phyloP scores from a whole-genome alignment of 768 basidiomycete genomes.

The Kockovaella imperatae region DNA sequence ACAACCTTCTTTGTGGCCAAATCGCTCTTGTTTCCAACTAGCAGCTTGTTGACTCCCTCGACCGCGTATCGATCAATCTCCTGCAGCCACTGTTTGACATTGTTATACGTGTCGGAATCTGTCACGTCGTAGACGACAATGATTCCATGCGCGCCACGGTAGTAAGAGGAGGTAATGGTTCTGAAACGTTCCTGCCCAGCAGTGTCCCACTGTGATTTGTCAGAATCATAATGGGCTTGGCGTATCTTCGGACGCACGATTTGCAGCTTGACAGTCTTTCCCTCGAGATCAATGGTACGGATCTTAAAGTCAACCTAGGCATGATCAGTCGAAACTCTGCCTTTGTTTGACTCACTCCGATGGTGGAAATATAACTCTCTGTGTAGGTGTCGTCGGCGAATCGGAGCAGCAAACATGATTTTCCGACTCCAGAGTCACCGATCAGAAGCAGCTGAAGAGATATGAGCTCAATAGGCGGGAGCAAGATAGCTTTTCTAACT shows the following conservation, averaged over 20 bases:
- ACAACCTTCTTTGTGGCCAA: constrained; percentile 79
- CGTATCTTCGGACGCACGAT: constrained; percentile 59
- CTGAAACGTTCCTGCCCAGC: constrained; percentile 95
- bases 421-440: constrained; percentile 96
- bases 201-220: constrained; percentile 93
- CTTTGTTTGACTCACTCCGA: constrained; percentile 80
- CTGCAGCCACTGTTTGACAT: constrained; percentile 95
- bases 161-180: constrained; percentile 98
- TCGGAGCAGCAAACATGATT: constrained; percentile 58
- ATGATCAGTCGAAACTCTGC: constrained; percentile 46
- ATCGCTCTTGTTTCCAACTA: constrained; percentile 98
- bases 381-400: constrained; percentile 99
- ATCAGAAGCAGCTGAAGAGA: constrained; percentile 72
- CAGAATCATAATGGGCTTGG: constrained; percentile 3
- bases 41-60: constrained; percentile 97
- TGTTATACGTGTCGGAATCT: constrained; percentile 34
- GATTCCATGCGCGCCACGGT: constrained; percentile 98
- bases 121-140: constrained; percentile 91
- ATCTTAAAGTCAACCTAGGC: constrained; percentile 58
- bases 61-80: constrained; percentile 99
- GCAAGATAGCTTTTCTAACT: constrained; percentile 1
- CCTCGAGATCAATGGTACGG: constrained; percentile 95
- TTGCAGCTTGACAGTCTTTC: constrained; percentile 95
- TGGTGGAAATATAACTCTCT: constrained; percentile 96
- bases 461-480: background rate